Evolutionary conservation across 257 asterid genomes (phyloP).

Genomic region (Plectranthus barbatus): DNA sequence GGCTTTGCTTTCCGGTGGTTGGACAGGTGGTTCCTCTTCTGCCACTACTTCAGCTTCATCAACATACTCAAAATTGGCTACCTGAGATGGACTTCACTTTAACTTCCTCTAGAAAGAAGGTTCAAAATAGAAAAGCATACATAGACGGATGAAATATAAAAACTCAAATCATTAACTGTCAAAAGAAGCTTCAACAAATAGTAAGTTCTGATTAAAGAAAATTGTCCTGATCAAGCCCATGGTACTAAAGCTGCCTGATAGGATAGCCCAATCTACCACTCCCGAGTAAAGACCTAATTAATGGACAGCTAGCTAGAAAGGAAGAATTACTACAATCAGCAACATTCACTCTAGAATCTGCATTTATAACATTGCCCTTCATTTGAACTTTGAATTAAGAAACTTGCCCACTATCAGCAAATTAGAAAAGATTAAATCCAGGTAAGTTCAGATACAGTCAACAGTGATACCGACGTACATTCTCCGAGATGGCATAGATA

Average conservation of each 20-base stretch:
- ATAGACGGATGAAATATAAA: not conserved
- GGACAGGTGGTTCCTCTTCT: conserved; percentile 65
- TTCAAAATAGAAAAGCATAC: not conserved
- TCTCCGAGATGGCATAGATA: not conserved
- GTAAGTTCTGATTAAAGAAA: not conserved
- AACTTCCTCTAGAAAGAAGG: conserved; percentile 5
- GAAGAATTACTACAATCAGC: not conserved
- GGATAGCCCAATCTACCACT: not conserved
- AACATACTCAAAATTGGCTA: conserved; percentile 87
- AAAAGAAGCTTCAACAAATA: conserved; percentile 1
- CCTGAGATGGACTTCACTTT: conserved; percentile 40
- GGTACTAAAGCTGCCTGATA: not conserved
- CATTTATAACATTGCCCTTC: not conserved
- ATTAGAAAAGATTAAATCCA: not conserved
- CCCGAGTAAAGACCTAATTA: not conserved
- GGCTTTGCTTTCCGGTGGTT: conserved; percentile 46
- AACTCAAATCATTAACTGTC: not conserved
- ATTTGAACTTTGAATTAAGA: not conserved
- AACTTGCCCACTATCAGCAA: not conserved
- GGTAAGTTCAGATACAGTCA: not conserved
- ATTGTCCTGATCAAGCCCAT: not conserved
- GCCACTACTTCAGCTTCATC: conserved; percentile 66
- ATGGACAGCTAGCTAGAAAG: not conserved
- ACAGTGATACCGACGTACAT: not conserved
- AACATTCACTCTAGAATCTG: not conserved